Evolutionary conservation across 176 grass and related monocot species (phyloP), one percentile per base, ranked within the genome.

Genomic region (Panicum miliaceum): DNA sequence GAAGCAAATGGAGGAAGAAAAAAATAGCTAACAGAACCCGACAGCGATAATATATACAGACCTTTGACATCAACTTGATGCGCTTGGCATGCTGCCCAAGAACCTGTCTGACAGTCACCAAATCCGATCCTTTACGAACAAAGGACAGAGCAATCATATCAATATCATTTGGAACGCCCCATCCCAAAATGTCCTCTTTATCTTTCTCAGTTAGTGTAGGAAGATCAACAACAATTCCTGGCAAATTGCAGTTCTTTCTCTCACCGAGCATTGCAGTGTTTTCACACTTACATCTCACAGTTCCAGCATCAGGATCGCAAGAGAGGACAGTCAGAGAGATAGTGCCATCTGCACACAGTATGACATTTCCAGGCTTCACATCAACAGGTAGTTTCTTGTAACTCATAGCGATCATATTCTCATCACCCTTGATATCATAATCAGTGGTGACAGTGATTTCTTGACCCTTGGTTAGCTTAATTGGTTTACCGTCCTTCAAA

Each of bases 21-120:
- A 4, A 29, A 43, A 34, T 67, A 85, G 43, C 1, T 18, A 82
- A 40, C 2, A 51, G 7, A 35, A 73, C n/a, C 11, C 67, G 5
- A 12, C 12, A 68, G 43, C 59, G 56, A 75, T 34, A 65, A 25
- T 27, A 71, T 64, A 73, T 64, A 80, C 90, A 74, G 64, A 97
- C 94, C 92, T 97, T 97, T 70, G 94, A 97, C 94, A 97, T 97
- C 74, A 97, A 77, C 84, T 91, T 97, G 36, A 97, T 97, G 60
- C 75, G 88, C 58, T 92, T 97, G 62, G 94, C 85, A 85, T 94
- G 73, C 4, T 85, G 57, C 42, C 94, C 94, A 75, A 97, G 94
- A 78, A 97, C 58, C 63, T 89, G 77, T 10, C 86, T 79, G 20
- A 97, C 94, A 22, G 41, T 94, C 56, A 97, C 94, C 64, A 97